phyloP scores from a whole-genome alignment of 2,329 filamentous ascomycete species.

The Exophiala lecanii-corni region DNA sequence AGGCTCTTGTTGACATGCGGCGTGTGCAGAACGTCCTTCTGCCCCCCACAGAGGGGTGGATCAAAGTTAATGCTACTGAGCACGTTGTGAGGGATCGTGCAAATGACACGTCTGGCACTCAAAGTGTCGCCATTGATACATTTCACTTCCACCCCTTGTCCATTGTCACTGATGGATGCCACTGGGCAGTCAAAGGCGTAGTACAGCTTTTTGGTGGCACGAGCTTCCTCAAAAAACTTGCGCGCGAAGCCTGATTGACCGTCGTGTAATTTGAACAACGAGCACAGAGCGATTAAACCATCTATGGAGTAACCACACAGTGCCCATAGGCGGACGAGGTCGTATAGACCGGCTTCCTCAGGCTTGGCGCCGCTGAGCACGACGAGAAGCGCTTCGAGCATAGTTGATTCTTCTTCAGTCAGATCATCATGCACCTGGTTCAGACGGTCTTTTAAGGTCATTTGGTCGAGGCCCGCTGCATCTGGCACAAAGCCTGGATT shows the following conservation, averaged over 20 bases:
- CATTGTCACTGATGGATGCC: not conserved
- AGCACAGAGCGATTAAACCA: constrained; percentile 24
- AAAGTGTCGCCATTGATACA: not conserved
- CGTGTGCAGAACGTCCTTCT: constrained; percentile 24
- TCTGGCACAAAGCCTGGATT: constrained; percentile 30
- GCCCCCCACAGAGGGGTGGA: constrained; percentile 27
- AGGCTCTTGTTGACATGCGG: constrained; percentile 31
- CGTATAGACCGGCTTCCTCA: constrained; percentile 28
- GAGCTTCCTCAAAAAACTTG: constrained; percentile 14
- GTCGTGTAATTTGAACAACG: constrained; percentile 28
- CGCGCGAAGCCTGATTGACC: constrained; percentile 26
- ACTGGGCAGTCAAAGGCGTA: constrained; percentile 13
- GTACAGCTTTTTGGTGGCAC: not conserved
- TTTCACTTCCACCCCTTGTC: not conserved
- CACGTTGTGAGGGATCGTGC: constrained; percentile 5
- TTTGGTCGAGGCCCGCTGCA: constrained; percentile 28
- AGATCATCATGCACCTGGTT: constrained; percentile 27
- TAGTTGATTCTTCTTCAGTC: constrained; percentile 21
- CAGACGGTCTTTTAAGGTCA: constrained; percentile 30
- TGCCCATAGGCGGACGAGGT: constrained; percentile 31
- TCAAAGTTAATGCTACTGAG: constrained; percentile 26
- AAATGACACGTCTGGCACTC: not conserved
- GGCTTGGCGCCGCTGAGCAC: constrained; percentile 15
- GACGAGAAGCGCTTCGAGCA: constrained; percentile 23
- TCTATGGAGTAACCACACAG: constrained; percentile 28